Base-by-base conservation (phyloP, 1,284 basidiomycete species). In the Pseudozyma flocculosa region DNA sequence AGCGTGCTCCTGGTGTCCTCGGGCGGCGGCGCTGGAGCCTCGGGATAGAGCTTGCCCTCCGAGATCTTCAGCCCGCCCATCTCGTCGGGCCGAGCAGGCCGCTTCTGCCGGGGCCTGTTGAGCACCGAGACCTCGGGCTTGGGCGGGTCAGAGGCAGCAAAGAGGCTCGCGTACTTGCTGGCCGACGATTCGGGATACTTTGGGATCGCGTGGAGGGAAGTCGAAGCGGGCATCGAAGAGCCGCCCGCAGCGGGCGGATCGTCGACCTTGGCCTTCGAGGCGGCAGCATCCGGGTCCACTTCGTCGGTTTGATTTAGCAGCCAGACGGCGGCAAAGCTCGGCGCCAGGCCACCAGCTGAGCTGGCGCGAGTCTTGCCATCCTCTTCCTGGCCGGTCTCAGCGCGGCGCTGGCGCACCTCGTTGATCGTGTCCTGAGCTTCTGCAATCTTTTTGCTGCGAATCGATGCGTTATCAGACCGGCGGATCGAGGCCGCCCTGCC, bases 321-420 rank as follows among this genome's bases (percentile, higher is more conserved):
- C 70, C 71, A 73, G 2, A 68, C 41, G n/a, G 70, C 72, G 19
- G 72, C 70, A 38, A 73, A 45, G 48, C 66, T 70, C 2, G 70
- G 65, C 1, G 68, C 72, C 19, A 74, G 47, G 13, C 53, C 67
- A 14, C 63, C 62, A 24, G 56, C 57, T 26, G 54, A 43, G 37
- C 67, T 72, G 40, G 55, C 54, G 19, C 54, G 53, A 39, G 44
- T 61, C 44, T 59, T 61, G 40, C 39, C 40, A 21, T 43, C 45
- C 17, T 50, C 45, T 3, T 46, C 46, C 10, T n/a, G 44, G 19
- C 43, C 39, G 14, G 48, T 30, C 17, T 65, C 58, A 14, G 61
- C 68, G 5, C 70, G 51, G 32, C 62, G 50, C 50, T 63, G 59
- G 39, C 70, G 48, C 3, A 73, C 60, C 39, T 71, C 65, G 32